phyloP scores from a whole-genome alignment of 345 rosid genomes.

The Syzygium aromaticum region DNA sequence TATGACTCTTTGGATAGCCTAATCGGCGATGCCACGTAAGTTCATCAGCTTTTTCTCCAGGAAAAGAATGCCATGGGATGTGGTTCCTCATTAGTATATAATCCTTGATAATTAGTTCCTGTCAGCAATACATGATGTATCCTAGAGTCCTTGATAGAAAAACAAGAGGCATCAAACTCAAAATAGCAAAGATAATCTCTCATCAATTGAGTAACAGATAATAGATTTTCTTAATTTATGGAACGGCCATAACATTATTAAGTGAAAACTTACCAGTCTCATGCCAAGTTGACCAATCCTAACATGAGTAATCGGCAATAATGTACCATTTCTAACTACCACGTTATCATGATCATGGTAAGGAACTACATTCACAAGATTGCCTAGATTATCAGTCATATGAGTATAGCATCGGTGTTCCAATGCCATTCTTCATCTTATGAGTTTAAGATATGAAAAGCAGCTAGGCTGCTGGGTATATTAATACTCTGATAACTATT shows the following conservation, averaged over 20 bases:
- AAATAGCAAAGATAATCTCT: neutral
- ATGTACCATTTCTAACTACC: neutral
- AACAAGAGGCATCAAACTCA: neutral
- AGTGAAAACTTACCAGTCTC: neutral
- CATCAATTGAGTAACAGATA: neutral
- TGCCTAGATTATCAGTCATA: neutral
- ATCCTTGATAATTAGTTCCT: neutral
- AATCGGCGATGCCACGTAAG: neutral
- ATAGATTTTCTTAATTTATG: neutral
- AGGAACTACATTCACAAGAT: neutral
- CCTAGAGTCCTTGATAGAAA: neutral
- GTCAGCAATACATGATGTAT: neutral
- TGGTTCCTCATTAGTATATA: neutral
- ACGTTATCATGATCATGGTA: neutral
- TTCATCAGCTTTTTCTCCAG: neutral
- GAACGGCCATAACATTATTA: neutral
- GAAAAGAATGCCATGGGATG: neutral
- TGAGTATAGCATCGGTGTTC: neutral
- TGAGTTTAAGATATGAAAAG: neutral
- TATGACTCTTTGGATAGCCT: neutral
- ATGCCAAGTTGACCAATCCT: neutral
- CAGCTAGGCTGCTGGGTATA: neutral
- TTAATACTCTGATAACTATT: too few species aligned
- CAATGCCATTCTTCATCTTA: neutral
- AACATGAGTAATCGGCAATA: neutral